Evolutionary conservation across 345 rosid species (phyloP), one percentile per base, ranked within the genome.

Genomic region (Orychophragmus violaceus): DNA sequence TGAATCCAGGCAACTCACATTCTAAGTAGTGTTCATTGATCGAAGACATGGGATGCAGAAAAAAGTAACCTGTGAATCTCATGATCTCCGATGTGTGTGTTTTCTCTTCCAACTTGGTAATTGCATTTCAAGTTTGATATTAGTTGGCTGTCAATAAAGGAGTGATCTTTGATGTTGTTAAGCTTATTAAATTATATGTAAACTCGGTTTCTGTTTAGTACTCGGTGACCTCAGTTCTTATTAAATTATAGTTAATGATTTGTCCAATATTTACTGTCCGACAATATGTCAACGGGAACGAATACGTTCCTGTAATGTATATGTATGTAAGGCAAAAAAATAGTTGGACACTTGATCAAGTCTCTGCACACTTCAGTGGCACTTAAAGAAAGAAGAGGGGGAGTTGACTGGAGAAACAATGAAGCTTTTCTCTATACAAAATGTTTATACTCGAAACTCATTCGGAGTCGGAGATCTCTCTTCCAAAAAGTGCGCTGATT

Each of bases 401-500:
- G 42, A 25, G 50, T 33, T 55, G 13, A 30, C 10, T 46, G 48
- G 4, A 50, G 37, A 37, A 42, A 14, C 57, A 62, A 3, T n/a
- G 58, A 64, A 58, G 32, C 18, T 66, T 60, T 60, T 54, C 25
- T 45, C 77, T 67, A 74, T 36, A 74, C 73, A 72, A 59, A 59
- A 33, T 18, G 45, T 35, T 39, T 45, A 36, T 13, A 44, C 8
- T 5, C 14, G 11, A n/a, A 74, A 50, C 69, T 84, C 76, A 84
- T 17, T 44, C 55, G 18, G 94, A 90, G 36, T 88, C 68, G 59
- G n/a, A n/a, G n/a, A n/a, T n/a, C n/a, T 88, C 89, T 84, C 74
- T 87, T 37, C 99, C 97, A 56, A 85, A 94, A 35, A 90, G 93
- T 66, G 79, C 68, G 0, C 79, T 57, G 66, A 94, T 90, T 39